Evolutionary conservation across 345 rosid genomes (phyloP).

Genomic region (Camelina neglecta): DNA sequence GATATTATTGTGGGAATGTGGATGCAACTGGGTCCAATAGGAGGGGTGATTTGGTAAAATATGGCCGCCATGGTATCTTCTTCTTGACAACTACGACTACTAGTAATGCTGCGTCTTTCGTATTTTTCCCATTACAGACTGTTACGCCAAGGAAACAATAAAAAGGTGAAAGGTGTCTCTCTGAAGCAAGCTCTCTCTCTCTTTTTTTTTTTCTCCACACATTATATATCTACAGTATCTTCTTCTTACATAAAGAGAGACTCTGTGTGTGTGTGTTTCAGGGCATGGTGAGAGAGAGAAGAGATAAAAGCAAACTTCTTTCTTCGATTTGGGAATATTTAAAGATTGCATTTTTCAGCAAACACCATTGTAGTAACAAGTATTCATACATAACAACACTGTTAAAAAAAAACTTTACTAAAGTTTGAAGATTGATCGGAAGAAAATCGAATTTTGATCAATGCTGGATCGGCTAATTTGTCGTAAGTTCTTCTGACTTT

Average conservation of each 20-base stretch:
- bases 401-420: background rate
- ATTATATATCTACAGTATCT: constrained; percentile 13
- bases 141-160: constrained; percentile 31
- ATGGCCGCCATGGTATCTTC: constrained; percentile 24
- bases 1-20: no score
- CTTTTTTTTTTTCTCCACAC: background rate
- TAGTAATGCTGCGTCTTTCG: constrained; percentile 17
- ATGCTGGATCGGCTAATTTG: constrained; percentile 23
- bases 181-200: constrained; percentile 19
- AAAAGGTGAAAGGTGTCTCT: constrained; percentile 32
- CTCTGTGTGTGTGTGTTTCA: background rate
- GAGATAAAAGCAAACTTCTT: constrained; percentile 11
- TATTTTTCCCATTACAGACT: constrained; percentile 35
- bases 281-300: constrained; percentile 8
- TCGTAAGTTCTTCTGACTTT: constrained; percentile 20
- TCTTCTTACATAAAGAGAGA: background rate
- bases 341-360: constrained; percentile 10
- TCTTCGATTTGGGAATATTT: background rate
- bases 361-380: constrained; percentile 19
- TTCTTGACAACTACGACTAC: constrained; percentile 19
- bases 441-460: background rate
- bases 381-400: constrained; percentile 12
- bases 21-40: background rate
- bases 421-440: no score
- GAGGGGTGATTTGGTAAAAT: constrained; percentile 32